These are phyloP conservation scores for Diaporthe citri DNA, from an alignment of 2,329 filamentous ascomycete species.

Conservation along the genomic window DNA sequence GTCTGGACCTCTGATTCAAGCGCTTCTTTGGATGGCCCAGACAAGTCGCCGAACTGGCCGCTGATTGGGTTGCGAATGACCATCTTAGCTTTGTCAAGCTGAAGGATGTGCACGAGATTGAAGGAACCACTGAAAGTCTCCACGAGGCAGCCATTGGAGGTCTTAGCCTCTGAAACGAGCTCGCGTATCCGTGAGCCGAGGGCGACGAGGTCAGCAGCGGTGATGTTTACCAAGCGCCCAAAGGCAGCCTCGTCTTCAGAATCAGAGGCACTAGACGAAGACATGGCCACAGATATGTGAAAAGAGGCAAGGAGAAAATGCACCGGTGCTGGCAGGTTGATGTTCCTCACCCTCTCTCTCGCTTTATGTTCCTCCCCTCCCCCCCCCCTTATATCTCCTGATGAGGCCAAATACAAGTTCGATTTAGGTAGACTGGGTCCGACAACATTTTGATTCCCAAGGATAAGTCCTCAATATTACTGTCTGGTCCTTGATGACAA, in stretches of 20 bases:
- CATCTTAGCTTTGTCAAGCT: background rate
- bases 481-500: background rate
- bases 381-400: background rate
- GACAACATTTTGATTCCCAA: background rate
- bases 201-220: background rate
- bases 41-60: background rate
- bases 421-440: background rate
- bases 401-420: background rate
- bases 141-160: no score
- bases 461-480: background rate
- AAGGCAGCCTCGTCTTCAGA: background rate
- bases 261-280: background rate
- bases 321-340: background rate
- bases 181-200: background rate
- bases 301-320: background rate
- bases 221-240: background rate
- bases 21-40: background rate
- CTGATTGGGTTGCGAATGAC: background rate
- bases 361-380: no score
- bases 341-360: background rate
- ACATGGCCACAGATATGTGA: background rate
- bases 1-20: background rate
- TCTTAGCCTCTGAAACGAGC: background rate
- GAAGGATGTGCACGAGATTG: background rate
- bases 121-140: background rate